Evolutionary conservation across 192 early-diverging fungal genomes (phyloP), one percentile per base, ranked within the genome.

Genomic region (Pilobolus umbonatus): DNA sequence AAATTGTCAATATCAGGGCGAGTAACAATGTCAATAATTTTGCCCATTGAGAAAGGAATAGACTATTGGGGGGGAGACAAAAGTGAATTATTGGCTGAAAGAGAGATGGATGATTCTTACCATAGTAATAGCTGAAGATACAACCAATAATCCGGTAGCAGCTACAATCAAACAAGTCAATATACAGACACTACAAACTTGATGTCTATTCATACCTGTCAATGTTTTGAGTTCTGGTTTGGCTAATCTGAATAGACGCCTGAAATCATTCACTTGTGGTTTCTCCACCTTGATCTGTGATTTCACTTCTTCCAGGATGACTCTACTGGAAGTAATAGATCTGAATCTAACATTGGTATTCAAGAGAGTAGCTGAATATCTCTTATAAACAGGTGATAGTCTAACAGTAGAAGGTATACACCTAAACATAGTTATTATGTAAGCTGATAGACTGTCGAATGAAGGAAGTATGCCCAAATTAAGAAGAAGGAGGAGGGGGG

Each of bases 21-120:
- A 14, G 81, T 78, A n/a, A 83, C 83, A 17, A 85, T 76, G 45
- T 85, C 83, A 36, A 85, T 78, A 46, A 85, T 83, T 61, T 78
- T 78, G 50, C 83, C 83, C 83, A 85, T 85, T 10, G 83, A 72
- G 35, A 85, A 81, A 5, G 83, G 83, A 22, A 85, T 76, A 14
- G 73, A 69, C 67, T 69, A 45, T n/a, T n/a, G n/a, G n/a, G n/a
- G n/a, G n/a, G n/a, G n/a, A n/a, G n/a, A n/a, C n/a, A n/a, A n/a
- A n/a, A n/a, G n/a, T n/a, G n/a, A n/a, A n/a, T n/a, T n/a, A n/a
- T n/a, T n/a, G n/a, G n/a, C n/a, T n/a, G n/a, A n/a, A n/a, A n/a
- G n/a, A n/a, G n/a, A n/a, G 5, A 19, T 4, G 30, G 25, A 5
- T 15, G 10, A 30, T 5, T 17, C 12, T 40, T 59, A 69, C 67